Conservation (phyloP, 768 basidiomycete genomes). For the Hysterangium stoloniferum region DNA sequence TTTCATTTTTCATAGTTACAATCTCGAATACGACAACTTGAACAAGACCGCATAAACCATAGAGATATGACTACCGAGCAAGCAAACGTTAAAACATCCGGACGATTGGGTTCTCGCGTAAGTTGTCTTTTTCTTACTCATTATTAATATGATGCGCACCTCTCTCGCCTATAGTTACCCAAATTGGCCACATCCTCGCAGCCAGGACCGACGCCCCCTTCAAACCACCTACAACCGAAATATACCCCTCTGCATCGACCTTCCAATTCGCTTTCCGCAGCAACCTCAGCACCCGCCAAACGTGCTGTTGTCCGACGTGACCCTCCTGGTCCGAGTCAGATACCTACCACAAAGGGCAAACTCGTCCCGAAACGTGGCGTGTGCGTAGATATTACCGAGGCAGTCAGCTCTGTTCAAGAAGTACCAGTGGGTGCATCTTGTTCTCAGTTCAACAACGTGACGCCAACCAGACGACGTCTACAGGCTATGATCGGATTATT, state of each 20-base stretch:
- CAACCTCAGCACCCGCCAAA: neutral
- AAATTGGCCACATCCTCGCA: too few species aligned
- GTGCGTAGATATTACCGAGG: neutral
- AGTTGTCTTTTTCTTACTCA: neutral
- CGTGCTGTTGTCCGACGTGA: neutral
- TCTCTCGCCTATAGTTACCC: neutral
- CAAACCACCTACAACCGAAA: neutral
- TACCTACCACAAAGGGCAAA: neutral
- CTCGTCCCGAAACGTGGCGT: neutral
- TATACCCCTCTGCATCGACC: neutral
- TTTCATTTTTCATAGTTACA: neutral
- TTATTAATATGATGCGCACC: neutral
- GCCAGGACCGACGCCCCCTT: neutral
- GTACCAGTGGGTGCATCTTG: neutral
- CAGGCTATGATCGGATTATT: neutral
- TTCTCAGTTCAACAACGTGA: neutral
- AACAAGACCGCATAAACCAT: slow-evolving; percentile 4
- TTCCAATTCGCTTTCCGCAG: slow-evolving; percentile 3
- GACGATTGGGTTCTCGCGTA: neutral
- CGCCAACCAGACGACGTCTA: slow-evolving; percentile 1
- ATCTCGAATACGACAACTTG: slow-evolving; percentile 6
- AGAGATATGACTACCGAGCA: neutral
- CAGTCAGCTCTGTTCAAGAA: neutral
- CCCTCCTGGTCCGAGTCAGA: neutral
- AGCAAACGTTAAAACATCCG: neutral